Base-by-base conservation (phyloP, 441 rosid genomes). In the Isatis lusitanica region DNA sequence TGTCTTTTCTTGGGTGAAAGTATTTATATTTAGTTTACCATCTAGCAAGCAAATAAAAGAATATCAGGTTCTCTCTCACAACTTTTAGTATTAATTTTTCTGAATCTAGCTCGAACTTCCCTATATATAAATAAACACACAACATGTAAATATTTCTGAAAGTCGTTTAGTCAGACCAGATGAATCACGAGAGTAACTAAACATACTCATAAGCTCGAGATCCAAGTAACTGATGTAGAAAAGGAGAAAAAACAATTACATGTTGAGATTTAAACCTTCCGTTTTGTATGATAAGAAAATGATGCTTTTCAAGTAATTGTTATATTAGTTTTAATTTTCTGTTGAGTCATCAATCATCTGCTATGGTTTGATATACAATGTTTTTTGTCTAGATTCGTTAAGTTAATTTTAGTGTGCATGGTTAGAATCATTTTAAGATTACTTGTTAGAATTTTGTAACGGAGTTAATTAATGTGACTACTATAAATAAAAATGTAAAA, bases 391-490 rank as follows among this genome's bases (percentile, higher is more conserved):
- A 26, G 24, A 26, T 62, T 26, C 3, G 3, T 33, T 31, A 0
- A 30, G 0, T 3, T 35, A 17, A 13, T 15, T 1, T 6, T 39
- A n/a, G 9, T 30, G 9, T 26, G 56, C 11, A 40, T 5, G 10
- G 10, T 39, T 24, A 28, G 4, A 61, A 36, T 60, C 47, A 16
- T 48, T 38, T 60, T 9, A 70, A 46, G 40, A 48, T 60, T 7
- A 38, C 4, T 33, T 16, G 12, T 42, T 28, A 47, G 5, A 69
- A 47, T 1, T 56, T 53, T 15, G 12, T 30, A 30, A 55, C 39
- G 21, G 50, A 64, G 12, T 13, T 62, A 40, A 35, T 13, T 62
- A 40, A 35, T 73, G 65, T 73, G 46, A 4, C 40, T 24, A 44
- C 11, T 38, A 46, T 28, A 40, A 73, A 31, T 15, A 31, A 73